These are phyloP conservation scores for Lupinus albus DNA, from an alignment of 306 rosid species.

Conservation along the genomic window DNA sequence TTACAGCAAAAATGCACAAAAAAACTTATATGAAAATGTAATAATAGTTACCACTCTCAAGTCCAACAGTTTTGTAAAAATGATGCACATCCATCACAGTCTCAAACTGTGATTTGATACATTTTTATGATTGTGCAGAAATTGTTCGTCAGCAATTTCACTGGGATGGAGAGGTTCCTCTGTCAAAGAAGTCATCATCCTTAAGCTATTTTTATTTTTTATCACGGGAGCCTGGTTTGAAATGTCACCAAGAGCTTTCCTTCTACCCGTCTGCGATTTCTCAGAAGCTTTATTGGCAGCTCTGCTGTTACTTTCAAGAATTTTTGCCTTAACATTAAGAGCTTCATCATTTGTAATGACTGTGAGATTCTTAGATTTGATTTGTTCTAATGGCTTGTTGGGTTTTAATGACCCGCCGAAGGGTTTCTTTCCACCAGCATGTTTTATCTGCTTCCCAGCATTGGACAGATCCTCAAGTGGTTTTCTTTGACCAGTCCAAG, in stretches of 20 bases:
- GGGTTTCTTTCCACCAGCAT: conserved; percentile 2
- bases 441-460: conserved; percentile 42
- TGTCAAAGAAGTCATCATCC: conserved; percentile 27
- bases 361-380: conserved; percentile 39
- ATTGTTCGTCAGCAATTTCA: conserved; percentile 55
- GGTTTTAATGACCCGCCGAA: conserved; percentile 49
- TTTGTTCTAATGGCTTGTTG: conserved; percentile 42
- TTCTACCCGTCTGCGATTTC: conserved; percentile 47
- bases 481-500: conserved; percentile 60
- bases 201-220: conserved; percentile 43
- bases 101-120: conserved; percentile 51
- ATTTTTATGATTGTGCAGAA: conserved; percentile 56
- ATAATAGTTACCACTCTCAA: conserved; percentile 52
- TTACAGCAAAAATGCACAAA: background rate
- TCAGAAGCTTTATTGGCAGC: conserved; percentile 46
- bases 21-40: background rate
- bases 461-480: conserved; percentile 73
- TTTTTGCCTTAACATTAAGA: conserved; percentile 32
- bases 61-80: conserved; percentile 50
- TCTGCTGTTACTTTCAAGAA: conserved; percentile 33
- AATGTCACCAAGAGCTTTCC: conserved; percentile 67
- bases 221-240: conserved; percentile 53
- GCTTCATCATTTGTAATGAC: conserved; percentile 25
- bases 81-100: conserved; percentile 33
- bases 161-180: conserved; percentile 41